Evolutionary conservation across 768 basidiomycete species (phyloP), one percentile per base, ranked within the genome.

Genomic region (Candolleomyces efflorescens): DNA sequence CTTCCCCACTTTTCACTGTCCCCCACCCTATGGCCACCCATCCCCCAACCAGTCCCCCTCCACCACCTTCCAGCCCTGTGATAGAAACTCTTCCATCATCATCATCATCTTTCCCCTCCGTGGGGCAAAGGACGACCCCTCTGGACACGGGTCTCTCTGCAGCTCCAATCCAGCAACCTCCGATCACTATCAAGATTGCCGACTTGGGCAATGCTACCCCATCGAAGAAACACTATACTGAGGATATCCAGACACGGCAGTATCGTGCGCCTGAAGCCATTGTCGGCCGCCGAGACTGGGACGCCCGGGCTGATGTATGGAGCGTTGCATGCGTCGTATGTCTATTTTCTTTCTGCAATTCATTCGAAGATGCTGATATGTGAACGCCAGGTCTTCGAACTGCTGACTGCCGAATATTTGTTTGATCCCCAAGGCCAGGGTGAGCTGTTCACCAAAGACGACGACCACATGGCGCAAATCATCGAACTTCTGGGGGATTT

Each of bases 221-320:
- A 15, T 87, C 90, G n/a, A 87, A 76, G 63, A 85, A 86, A 65
- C 93, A 96, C 69, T 97, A 84, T 69, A 96, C 94, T 9, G 94
- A 95, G 66, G 94, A 94, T 68, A 96, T 95, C 62, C 94, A 96
- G 74, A 97, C 94, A n/a, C 83, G 94, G 44, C 94, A 96, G 68
- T 97, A 97, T 69, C 88, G 94, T 60, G 83, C 90, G 24, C 94
- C 94, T n/a, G 94, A 97, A 71, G 94, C 92, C 54, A 94, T 97
- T 63, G 75, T 95, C 17, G 94, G 94, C 17, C 84, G 86, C 55
- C 82, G 82, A 37, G 90, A 92, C 63, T 97, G 94, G 94, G 91
- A 87, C 62, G 77, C 83, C 38, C 83, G 87, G 55, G 92, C 84
- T 45, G 94, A 97, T 72, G 83, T 95, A 20, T 97, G 94, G 94